A percentile compares a stretch with the other conserved stretches of the same genome.
These are phyloP conservation scores for Cordyceps cateniannulata DNA, from an alignment of 2,329 filamentous ascomycete genomes.

Conservation along the genomic window DNA sequence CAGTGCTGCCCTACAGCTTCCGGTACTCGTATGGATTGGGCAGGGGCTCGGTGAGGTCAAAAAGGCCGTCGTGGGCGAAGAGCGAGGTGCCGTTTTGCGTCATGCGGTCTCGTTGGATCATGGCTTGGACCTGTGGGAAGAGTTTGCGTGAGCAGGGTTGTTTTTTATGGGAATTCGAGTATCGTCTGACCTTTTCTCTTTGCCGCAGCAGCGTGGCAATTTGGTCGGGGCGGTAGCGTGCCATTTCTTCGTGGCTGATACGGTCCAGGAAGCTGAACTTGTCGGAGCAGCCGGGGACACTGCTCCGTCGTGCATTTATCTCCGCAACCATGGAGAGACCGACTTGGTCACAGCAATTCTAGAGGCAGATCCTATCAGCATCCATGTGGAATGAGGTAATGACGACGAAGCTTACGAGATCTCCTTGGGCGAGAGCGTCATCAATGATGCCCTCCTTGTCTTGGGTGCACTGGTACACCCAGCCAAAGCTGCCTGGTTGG, in stretches of 20 bases:
- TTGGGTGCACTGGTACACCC: conserved; percentile 67
- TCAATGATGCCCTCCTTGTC: conserved; percentile 45
- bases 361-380: neutral
- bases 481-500: conserved; percentile 52
- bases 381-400: neutral
- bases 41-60: conserved; percentile 15
- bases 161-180: neutral
- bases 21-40: conserved; percentile 17
- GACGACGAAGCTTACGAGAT: conserved; percentile 11
- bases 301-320: conserved; percentile 31
- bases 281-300: conserved; percentile 34
- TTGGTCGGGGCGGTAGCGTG: conserved; percentile 41
- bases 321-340: conserved; percentile 25
- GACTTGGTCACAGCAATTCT: conserved; percentile 26
- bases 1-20: conserved; percentile 32
- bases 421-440: conserved; percentile 20
- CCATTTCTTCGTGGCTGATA: conserved; percentile 34
- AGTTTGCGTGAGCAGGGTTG: conserved; percentile 9
- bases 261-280: conserved; percentile 41
- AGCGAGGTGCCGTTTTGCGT: conserved; percentile 20
- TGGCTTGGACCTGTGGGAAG: conserved; percentile 25
- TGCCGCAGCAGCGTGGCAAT: conserved; percentile 42
- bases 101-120: conserved; percentile 25
- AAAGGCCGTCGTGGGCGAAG: conserved; percentile 15
- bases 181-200: conserved; percentile 37